phyloP scores from a whole-genome alignment of 2,329 filamentous ascomycete genomes.

The Sporothrix globosa region DNA sequence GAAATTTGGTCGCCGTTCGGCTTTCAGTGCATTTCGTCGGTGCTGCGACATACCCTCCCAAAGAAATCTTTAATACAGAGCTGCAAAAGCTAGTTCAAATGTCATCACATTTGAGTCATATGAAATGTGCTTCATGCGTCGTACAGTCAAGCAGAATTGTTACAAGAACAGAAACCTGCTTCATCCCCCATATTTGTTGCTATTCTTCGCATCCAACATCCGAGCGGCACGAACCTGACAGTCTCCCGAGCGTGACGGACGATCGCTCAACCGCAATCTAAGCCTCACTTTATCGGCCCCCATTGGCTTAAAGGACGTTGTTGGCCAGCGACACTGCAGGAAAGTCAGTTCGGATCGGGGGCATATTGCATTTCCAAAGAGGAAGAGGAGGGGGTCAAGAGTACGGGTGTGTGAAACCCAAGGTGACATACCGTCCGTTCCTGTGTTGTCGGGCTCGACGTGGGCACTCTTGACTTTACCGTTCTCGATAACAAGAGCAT shows the following conservation, averaged over 20 bases:
- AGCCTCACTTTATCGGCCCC: not conserved
- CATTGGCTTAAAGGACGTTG: slow-evolving; percentile 47
- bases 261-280: not conserved
- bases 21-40: not conserved
- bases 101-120: too few species aligned
- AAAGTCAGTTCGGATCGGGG: not conserved
- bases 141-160: too few species aligned
- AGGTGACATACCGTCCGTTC: slow-evolving; percentile 56
- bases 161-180: too few species aligned
- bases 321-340: slow-evolving; percentile 55
- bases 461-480: slow-evolving; percentile 81
- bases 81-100: too few species aligned
- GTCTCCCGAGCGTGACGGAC: not conserved
- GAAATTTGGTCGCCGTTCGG: not conserved
- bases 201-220: too few species aligned
- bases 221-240: not conserved
- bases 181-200: too few species aligned
- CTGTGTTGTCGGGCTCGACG: slow-evolving; percentile 87
- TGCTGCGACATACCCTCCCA: too few species aligned
- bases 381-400: not conserved
- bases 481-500: slow-evolving; percentile 79
- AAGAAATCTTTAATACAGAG: too few species aligned
- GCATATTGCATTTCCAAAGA: not conserved
- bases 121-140: too few species aligned
- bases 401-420: not conserved